Evolutionary conservation across 768 basidiomycete species (phyloP), one percentile per base, ranked within the genome.

Genomic region (Suillus alpinus): DNA sequence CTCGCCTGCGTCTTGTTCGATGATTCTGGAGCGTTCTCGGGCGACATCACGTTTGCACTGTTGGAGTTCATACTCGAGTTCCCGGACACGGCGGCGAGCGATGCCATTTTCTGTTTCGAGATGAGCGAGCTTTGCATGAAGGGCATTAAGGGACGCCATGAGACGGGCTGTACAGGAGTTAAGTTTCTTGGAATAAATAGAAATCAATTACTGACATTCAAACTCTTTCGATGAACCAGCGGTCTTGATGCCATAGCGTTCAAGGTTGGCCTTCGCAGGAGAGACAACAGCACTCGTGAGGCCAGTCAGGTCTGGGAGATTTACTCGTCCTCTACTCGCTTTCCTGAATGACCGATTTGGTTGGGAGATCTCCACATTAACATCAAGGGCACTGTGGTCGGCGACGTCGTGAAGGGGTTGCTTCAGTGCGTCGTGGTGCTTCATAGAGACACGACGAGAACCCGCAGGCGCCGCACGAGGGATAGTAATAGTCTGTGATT

Each of bases 31-130:
- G 14, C 90, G 82, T 69, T 94, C 91, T 58, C 79, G 77, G 1
- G 81, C 83, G 2, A 91, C 88, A 49, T 95, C 90, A n/a, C 83
- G 81, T 69, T 89, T 92, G 65, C 91, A 91, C 14, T 83, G 83
- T 63, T 96, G 93, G 6, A 97, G 80, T 70, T 96, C 95, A 58
- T 82, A 77, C 73, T 97, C 95, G 2, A 97, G 81, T 68, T 96
- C 94, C 40, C 86, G 77, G n/a, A 97, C 91, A 18, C 94, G 81
- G 29, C 90, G 80, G 1, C 92, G 81, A 5, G 93, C 94, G 9
- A 92, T 83, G 4, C 86, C 79, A 65, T 95, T 95, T 68, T 96
- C 92, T 0, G 85, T 82, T 66, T 95, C 91, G 3, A 95, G 81
- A 41, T 87, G 81, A 16, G 84, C 78, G 9, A 96, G 77, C 63